These are phyloP conservation scores for Phytophthora pini DNA, from an alignment of 352 stramenopile species.

Conservation along the genomic window DNA sequence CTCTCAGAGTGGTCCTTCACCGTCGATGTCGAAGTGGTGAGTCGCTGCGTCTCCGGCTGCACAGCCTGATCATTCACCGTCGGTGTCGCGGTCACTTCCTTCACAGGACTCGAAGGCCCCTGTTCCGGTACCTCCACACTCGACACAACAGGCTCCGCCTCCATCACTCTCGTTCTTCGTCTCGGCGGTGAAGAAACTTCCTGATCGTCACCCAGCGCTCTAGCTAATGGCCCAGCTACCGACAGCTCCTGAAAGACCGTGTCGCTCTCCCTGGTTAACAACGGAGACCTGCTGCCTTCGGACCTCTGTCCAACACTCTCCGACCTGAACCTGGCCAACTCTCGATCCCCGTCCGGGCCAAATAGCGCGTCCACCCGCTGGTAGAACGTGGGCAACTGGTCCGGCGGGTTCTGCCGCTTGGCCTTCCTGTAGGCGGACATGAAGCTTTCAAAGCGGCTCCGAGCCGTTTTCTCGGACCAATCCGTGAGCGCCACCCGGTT, in stretches of 20 bases:
- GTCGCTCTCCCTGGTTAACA: conserved; percentile 9
- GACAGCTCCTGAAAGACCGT: conserved; percentile 6
- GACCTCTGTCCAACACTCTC: conserved; percentile 23
- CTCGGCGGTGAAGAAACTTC: conserved; percentile 1
- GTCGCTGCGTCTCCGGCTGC: conserved; percentile 44
- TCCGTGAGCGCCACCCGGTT: conserved; percentile 42
- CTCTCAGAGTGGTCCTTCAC: neutral
- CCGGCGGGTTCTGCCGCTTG: conserved; percentile 21
- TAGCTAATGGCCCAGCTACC: neutral
- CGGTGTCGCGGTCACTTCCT: conserved; percentile 4
- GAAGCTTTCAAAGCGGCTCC: conserved; percentile 67
- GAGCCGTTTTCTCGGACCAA: conserved; percentile 57
- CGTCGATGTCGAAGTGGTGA: conserved; percentile 5
- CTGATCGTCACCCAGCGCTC: conserved; percentile 5
- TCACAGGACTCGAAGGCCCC: conserved; percentile 9
- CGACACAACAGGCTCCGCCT: neutral
- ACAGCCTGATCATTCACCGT: conserved; percentile 18
- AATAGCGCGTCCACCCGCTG: conserved; percentile 30
- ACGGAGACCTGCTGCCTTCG: conserved; percentile 8
- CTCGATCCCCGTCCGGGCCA: neutral
- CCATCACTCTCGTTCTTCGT: neutral
- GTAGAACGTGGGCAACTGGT: conserved; percentile 9
- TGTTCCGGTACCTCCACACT: neutral
- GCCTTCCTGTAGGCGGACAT: conserved; percentile 51
- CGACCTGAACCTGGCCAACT: conserved; percentile 10